Conservation (phyloP, 345 rosid genomes). For the Salix caprea region DNA sequence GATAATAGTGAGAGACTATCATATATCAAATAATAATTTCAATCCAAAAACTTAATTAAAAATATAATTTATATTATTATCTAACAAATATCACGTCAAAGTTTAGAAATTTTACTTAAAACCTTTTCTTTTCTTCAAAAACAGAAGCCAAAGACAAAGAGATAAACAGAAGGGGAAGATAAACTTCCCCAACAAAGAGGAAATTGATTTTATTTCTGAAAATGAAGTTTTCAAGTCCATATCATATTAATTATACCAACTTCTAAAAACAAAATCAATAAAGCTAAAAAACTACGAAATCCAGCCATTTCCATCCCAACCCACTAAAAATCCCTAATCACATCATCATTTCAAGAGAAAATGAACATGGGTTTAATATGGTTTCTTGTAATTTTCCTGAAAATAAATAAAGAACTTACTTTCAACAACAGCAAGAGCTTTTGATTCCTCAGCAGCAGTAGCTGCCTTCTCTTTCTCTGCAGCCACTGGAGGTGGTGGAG, state of each 20-base stretch:
- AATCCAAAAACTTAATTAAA: no score
- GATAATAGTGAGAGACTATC: no score
- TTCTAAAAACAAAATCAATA: neutral
- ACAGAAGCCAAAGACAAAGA: neutral
- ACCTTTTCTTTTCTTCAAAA: neutral
- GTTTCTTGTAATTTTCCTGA: neutral
- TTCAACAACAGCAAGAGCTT: constrained; percentile 53
- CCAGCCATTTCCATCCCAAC: neutral
- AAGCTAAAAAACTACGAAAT: neutral
- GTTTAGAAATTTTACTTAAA: neutral
- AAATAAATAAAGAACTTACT: constrained; percentile 36
- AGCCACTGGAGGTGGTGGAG: constrained; percentile 17
- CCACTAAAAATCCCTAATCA: neutral
- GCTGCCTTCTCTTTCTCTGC: constrained; percentile 15
- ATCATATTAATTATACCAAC: neutral
- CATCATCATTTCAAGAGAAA: neutral
- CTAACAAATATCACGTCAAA: neutral
- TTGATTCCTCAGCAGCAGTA: constrained; percentile 35
- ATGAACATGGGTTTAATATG: neutral
- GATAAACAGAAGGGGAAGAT: neutral
- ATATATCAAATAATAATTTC: no score
- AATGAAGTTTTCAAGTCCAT: neutral
- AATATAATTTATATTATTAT: no score
- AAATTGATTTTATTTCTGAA: neutral
- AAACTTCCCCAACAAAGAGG: no score